These are phyloP conservation scores for Clavispora asparagi DNA, from an alignment of 805 yeast species.

Conservation along the genomic window DNA sequence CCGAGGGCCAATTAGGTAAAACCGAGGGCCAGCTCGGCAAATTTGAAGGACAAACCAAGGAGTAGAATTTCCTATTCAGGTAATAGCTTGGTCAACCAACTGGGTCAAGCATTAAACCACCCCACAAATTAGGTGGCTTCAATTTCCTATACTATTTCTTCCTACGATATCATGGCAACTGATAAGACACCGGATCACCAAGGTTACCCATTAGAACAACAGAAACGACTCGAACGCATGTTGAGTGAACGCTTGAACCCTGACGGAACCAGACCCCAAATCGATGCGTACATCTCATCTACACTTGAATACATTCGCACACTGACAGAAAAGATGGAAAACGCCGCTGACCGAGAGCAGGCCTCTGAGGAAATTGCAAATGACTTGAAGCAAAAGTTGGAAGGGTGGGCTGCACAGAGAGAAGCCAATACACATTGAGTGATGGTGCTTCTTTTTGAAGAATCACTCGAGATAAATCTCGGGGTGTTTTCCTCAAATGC, in stretches of 20 bases:
- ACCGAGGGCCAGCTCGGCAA: slow-evolving; percentile 6
- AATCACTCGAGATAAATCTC: too few relatives aligned
- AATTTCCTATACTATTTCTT: too few relatives aligned
- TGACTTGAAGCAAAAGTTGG: slow-evolving; percentile 25
- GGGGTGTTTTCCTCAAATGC: too few relatives aligned
- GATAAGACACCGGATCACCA: neutral
- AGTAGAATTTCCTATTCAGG: neutral
- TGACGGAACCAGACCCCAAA: slow-evolving; percentile 21
- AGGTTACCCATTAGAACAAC: slow-evolving; percentile 4
- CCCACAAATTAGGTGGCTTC: too few relatives aligned
- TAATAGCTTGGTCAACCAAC: neutral
- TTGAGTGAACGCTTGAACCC: slow-evolving; percentile 20
- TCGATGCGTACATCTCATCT: slow-evolving; percentile 22
- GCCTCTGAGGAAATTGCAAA: slow-evolving; percentile 32
- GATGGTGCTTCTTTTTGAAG: too few relatives aligned
- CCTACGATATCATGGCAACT: neutral
- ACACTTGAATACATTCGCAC: slow-evolving; percentile 23
- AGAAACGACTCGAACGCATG: slow-evolving; percentile 3
- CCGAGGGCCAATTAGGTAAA: slow-evolving; percentile 15
- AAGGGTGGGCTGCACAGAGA: slow-evolving; percentile 21
- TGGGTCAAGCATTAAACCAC: neutral
- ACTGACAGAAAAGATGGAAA: slow-evolving; percentile 24
- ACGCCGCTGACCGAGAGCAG: slow-evolving; percentile 26
- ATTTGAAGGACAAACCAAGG: slow-evolving; percentile 1
- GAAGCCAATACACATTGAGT: too few relatives aligned